Evolutionary conservation across 2,329 filamentous ascomycete genomes (phyloP).

Genomic region (Arthroderma sp.): DNA sequence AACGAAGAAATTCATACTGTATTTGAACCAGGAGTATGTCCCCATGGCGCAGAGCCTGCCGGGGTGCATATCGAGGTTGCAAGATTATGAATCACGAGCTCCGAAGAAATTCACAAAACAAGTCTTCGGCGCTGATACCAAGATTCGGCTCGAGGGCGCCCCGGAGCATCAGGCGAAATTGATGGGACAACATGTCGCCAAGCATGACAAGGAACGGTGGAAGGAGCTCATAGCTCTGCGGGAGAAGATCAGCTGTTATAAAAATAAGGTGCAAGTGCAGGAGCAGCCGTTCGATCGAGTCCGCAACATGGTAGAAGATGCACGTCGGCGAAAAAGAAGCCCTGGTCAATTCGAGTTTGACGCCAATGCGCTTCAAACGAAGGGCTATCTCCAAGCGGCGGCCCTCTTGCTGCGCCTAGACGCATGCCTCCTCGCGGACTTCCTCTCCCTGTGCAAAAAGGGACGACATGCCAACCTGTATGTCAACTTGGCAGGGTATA

Average conservation of each 20-base stretch:
- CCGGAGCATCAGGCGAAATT: constrained; percentile 16
- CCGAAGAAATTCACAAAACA: too few species aligned
- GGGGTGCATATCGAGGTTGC: background rate
- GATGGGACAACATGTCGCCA: constrained; percentile 13
- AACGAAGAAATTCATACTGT: constrained; percentile 51
- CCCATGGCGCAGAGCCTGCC: constrained; percentile 22
- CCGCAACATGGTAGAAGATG: constrained; percentile 22
- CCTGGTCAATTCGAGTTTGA: constrained; percentile 15
- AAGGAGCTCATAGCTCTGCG: constrained; percentile 17
- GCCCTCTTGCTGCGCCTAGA: constrained; percentile 39
- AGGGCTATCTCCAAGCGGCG: constrained; percentile 30
- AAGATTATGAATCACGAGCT: constrained; percentile 16
- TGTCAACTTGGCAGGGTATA: constrained; percentile 23
- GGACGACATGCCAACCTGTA: constrained; percentile 1
- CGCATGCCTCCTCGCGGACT: constrained; percentile 34
- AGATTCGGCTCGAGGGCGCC: constrained; percentile 8
- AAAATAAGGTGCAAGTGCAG: constrained; percentile 18
- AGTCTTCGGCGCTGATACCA: background rate
- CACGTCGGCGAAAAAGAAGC: constrained; percentile 16
- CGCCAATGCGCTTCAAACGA: constrained; percentile 22
- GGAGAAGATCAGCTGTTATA: constrained; percentile 19
- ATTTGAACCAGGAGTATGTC: constrained; percentile 33
- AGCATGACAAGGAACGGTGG: constrained; percentile 15
- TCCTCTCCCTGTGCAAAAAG: constrained; percentile 17
- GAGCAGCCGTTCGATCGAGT: constrained; percentile 30